Base-by-base conservation (phyloP, 345 rosid species). In the Atalantia buxifolia region DNA sequence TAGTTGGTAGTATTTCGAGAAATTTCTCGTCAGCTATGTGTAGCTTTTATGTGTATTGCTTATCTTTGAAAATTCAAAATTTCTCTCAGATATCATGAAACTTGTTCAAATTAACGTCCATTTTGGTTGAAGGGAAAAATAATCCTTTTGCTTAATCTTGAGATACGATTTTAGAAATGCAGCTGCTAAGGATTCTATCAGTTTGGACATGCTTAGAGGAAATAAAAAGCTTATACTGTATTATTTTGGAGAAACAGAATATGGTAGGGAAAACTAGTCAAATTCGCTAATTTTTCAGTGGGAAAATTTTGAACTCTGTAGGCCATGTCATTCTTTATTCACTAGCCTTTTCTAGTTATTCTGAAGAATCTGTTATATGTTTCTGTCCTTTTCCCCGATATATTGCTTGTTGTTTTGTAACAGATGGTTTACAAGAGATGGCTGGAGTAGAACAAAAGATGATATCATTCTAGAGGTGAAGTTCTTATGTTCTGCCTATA, bases 361-460 rank as follows among this genome's bases (percentile, higher is more conserved):
- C 70, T 42, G 65, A 48, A 62, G 61, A 30, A 16, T 50, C 12
- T 63, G 28, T 22, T 31, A 12, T 42, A 67, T 75, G 50, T 57
- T 68, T 69, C 42, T 66, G 59, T 66, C 74, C 33, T 71, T 77
- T 24, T 42, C 76, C 36, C 60, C 19, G 64, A 48, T 45, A 35
- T 57, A 45, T 72, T 78, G 40, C 50, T 80, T 45, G 19, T 75
- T 85, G 59, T 72, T 85, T 61, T 74, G 61, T 77, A 35, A 75
- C 85, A 96, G 98, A 83, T 96, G 89, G 90, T 94, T 96, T 77
- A 96, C 98, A 67, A 90, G 83, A 88, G 74, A 82, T 66, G 99
- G 98, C 74, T 94, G 99, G 99, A 78, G 69, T 84, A 91, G 97
- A 89, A 94, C 98, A 5, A 96, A 96, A 87, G 97, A 90, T 2